Base-by-base conservation (phyloP, 2,329 filamentous ascomycete genomes). In the Sporothrix dimorphospora region DNA sequence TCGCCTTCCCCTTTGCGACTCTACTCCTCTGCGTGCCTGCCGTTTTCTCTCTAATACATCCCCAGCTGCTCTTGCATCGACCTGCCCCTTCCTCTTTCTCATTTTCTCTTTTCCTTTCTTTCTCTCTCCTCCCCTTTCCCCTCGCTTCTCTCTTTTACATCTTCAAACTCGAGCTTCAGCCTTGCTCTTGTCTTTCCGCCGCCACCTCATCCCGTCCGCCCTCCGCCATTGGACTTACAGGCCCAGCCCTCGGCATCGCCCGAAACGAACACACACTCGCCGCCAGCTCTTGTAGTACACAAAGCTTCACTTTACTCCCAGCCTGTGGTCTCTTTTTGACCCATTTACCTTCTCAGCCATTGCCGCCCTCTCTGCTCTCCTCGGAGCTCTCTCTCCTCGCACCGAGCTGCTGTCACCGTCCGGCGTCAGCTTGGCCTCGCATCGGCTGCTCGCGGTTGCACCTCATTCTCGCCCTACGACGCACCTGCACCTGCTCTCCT, bases 1-100 rank as follows among this genome's bases (percentile, higher is more conserved):
- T 63, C 38, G 57, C 57, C 38, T 63, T 63, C 57, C 57, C 34
- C 27, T 24, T 61, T 59, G 55, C 30, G 16, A 59, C 55, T 38
- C 24, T 59, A 12, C 55, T 9, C 12, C 12, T 61, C 57, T 21
- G 34, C 57, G 38, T 42, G 12, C 57, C 57, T 63, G n/a, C 57
- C 57, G n/a, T 42, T 63, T 63, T 63, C 34, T 63, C 34, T 63
- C 9, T 24, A 21, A 42, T 21, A 63, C 38, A 8, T 8, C 57
- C n/a, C 38, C 57, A 63, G 4, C 34, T 61, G 57, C 57, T 40
- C 57, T 42, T 63, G 57, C 57, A 34, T 42, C 38, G 11, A 14
- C 34, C 11, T 42, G 57, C 12, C 34, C 57, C 30, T 42, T 63
- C 57, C 57, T 42, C 34, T 63, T 40, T 21, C 57, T 63, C 34